Evolutionary conservation across 2,329 filamentous ascomycete species (phyloP), one percentile per base, ranked within the genome.

Genomic region (Xylariomycetidae sp.): DNA sequence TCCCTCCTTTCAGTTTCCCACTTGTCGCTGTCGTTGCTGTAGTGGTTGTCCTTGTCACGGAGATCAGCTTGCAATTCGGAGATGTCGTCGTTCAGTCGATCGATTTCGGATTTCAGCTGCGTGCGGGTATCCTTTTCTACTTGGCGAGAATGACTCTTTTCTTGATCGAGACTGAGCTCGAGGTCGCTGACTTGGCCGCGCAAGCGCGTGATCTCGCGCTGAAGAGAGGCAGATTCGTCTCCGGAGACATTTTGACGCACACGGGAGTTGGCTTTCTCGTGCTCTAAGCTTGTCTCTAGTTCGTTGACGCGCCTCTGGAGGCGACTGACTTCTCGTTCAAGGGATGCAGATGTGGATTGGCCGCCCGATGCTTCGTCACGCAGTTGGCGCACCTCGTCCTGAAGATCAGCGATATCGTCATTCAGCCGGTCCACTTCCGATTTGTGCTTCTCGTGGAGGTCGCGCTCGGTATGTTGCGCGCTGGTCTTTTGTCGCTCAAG

Each of bases 11-110:
- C 76, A 6, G 72, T 74, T 33, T 84, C 79, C 82, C 83, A 88
- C 48, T 80, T 78, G 42, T 87, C 82, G 54, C 74, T 77, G 49
- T 86, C 80, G 37, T 82, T 76, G 38, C 81, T 79, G 59, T 82
- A 81, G 23, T 82, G 67, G 30, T 80, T 81, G 47, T 86, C 79
- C 44, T 80, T 84, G 45, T 85, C 78, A 44, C 78, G 74, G 19
- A 85, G 69, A 42, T 82, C 74, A 14, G 77, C 72, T 38, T 81
- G 77, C 4, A 85, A 63, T 33, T 71, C 67, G 33, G 73, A 78
- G 15, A 81, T 78, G 57, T 85, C 66, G 34, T 61, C 47, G 18
- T 52, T 49, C 40, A 77, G 54, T 12, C 63, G 66, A 33, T 76
- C 70, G 27, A 79, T 61, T 41, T 80, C 74, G 11, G 60, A 57